A percentile compares a stretch with the other conserved stretches of the same genome.
Evolutionary conservation across 2,329 filamentous ascomycete genomes (phyloP).

Genomic region (Pseudogymnoascus pannorum): DNA sequence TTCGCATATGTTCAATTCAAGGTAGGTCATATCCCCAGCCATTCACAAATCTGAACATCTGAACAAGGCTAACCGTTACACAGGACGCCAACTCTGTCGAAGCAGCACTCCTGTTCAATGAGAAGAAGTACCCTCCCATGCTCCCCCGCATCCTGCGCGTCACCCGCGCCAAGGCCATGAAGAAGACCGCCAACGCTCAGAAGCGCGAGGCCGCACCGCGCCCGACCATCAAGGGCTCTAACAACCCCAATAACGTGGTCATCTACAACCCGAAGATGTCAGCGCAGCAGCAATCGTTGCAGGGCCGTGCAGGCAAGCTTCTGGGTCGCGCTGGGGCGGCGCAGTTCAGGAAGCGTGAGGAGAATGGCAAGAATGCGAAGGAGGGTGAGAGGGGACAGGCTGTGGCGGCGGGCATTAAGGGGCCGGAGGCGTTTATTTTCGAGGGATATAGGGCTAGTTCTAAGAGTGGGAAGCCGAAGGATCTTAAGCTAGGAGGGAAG

Average conservation of each 20-base stretch:
- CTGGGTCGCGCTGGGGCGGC: conserved; percentile 62
- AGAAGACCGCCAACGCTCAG: conserved; percentile 30
- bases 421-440: conserved; percentile 66
- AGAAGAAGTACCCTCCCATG: conserved; percentile 89
- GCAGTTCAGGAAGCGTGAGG: conserved; percentile 25
- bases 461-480: conserved; percentile 56
- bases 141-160: conserved; percentile 85
- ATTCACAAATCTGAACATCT: background rate
- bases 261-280: conserved; percentile 64
- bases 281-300: conserved; percentile 60
- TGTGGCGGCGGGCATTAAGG: conserved; percentile 18
- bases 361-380: conserved; percentile 15
- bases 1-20: conserved; percentile 97
- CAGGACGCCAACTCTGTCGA: conserved; percentile 82
- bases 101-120: conserved; percentile 78
- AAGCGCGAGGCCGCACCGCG: conserved; percentile 10
- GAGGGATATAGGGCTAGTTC: conserved; percentile 69
- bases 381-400: background rate
- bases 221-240: background rate
- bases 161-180: conserved; percentile 55
- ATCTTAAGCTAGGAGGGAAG: conserved; percentile 50
- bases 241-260: conserved; percentile 16
- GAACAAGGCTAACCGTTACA: conserved; percentile 17
- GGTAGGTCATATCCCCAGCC: conserved; percentile 34
- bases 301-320: conserved; percentile 67